Base-by-base conservation (phyloP, 2,329 filamentous ascomycete genomes). In the Sarocladiaceae sp. region DNA sequence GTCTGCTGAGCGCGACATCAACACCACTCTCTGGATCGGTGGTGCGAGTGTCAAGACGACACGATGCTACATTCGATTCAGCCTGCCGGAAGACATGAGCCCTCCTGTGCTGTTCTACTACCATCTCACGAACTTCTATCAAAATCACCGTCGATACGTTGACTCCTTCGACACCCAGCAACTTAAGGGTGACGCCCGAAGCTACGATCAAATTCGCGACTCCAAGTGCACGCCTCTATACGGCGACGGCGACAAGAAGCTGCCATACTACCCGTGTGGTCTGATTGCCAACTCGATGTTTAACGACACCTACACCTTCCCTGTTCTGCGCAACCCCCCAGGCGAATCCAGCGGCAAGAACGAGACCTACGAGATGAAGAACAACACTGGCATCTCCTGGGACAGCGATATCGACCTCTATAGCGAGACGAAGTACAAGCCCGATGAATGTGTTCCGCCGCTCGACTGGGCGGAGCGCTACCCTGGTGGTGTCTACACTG, bases 101-200 rank as follows among this genome's bases (percentile, higher is more conserved):
- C 82, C 91, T 1, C 91, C 93, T 0, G 88, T 99, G 11, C 81
- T 93, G 55, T 84, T 97, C 70, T 99, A 97, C 75, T 99, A 99
- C 71, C 87, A 88, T 60, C 84, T 99, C 57, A 93, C 90, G 53
- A 96, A 97, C 72, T 99, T 99, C 74, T 97, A 97, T 75, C 94
- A 99, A 71, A 99, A 99, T 67, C 94, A 99, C 67, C 87, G 94
- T 58, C 86, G 93, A 69, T 99, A 99, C 61, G 94, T 97, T 55
- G 88, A 90, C 65, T 96, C 90, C 1, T 87, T 96, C 62, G 87
- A 92, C 64, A 79, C 86, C 53, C 78, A 88, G 50, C 94, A 99
- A 70, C 77, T 99, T 51, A 72, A 86, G 58, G 94, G 92, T 42
- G 75, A 83, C 5, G 78, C 77, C 11, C 79, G 88, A 17, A 74